phyloP scores from a whole-genome alignment of 192 early-diverging fungal genomes.

The Chytriomyces sp. region DNA sequence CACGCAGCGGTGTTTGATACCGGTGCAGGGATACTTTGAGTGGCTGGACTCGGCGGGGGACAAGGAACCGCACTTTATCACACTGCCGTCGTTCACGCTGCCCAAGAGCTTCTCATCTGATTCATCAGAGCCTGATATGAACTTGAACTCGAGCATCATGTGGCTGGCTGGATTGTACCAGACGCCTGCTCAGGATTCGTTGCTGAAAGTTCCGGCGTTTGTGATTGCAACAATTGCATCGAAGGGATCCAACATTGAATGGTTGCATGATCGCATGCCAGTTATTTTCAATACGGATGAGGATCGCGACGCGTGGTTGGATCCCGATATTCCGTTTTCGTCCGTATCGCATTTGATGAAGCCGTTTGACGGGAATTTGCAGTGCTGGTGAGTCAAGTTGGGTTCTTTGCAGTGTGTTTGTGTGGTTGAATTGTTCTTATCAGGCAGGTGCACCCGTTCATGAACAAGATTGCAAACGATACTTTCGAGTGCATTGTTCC shows the following conservation, averaged over 20 bases:
- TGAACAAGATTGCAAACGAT: slow-evolving; percentile 44
- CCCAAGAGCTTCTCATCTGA: not conserved
- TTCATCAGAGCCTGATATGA: not conserved
- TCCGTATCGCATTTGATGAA: slow-evolving; percentile 40
- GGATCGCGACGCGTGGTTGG: slow-evolving; percentile 45
- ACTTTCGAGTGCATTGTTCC: slow-evolving; percentile 41
- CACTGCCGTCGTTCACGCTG: not conserved
- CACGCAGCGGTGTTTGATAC: slow-evolving; percentile 49
- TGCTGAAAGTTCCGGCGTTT: slow-evolving; percentile 23
- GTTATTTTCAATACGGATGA: slow-evolving; percentile 43
- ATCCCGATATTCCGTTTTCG: slow-evolving; percentile 39
- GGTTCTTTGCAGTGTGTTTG: not conserved
- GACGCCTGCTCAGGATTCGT: slow-evolving; percentile 59
- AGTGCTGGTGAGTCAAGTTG: slow-evolving; percentile 27
- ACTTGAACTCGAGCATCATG: slow-evolving; percentile 30
- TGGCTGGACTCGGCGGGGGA: slow-evolving; percentile 42
- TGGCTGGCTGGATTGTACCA: slow-evolving; percentile 57
- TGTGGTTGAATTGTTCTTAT: not conserved
- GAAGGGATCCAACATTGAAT: slow-evolving; percentile 54
- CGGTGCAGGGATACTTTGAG: slow-evolving; percentile 54
- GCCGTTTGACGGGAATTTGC: slow-evolving; percentile 36
- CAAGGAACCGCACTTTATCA: slow-evolving; percentile 40
- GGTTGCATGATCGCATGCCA: slow-evolving; percentile 63
- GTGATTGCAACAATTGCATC: slow-evolving; percentile 58
- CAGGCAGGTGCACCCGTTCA: not conserved